Base-by-base conservation (phyloP, 768 basidiomycete species). In the Mycena latifolia region DNA sequence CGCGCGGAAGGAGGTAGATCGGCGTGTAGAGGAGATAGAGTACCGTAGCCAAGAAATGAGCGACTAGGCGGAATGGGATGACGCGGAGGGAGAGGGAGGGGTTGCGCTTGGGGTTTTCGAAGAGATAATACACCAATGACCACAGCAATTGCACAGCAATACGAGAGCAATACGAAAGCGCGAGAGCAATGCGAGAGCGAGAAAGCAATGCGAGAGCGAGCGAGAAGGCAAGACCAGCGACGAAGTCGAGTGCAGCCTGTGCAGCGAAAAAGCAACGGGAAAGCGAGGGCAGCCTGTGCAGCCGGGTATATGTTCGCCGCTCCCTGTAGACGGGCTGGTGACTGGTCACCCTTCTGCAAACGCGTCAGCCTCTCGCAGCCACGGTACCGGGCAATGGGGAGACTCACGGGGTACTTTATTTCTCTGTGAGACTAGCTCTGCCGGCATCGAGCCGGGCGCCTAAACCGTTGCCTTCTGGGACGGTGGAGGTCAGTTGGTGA, bases 241-340 rank as follows among this genome's bases (percentile, higher is more conserved):
- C 33, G 33, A n/a, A n/a, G n/a, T n/a, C n/a, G n/a, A n/a, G n/a
- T n/a, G n/a, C n/a, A n/a, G n/a, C n/a, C n/a, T n/a, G n/a, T n/a
- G n/a, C n/a, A n/a, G n/a, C n/a, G n/a, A n/a, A n/a, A n/a, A n/a
- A n/a, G n/a, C n/a, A n/a, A n/a, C n/a, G n/a, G n/a, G n/a, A n/a
- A n/a, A n/a, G n/a, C n/a, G n/a, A n/a, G n/a, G n/a, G n/a, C n/a
- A n/a, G n/a, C n/a, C n/a, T n/a, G n/a, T n/a, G n/a, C n/a, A 24
- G 20, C 43, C 43, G 43, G 43, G 43, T 45, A 45, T 45, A 45
- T n/a, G 43, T 45, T 45, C 12, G 43, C 43, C 43, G 43, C 43
- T 45, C 43, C 18, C 43, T 45, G 22, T 5, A 12, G 43, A n/a
- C 43, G 22, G 43, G 22, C 43, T 45, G 43, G 43, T 45, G 43